Evolutionary conservation across 73 alveolate genomes (phyloP).

Genomic region (Halteria grandinella): DNA sequence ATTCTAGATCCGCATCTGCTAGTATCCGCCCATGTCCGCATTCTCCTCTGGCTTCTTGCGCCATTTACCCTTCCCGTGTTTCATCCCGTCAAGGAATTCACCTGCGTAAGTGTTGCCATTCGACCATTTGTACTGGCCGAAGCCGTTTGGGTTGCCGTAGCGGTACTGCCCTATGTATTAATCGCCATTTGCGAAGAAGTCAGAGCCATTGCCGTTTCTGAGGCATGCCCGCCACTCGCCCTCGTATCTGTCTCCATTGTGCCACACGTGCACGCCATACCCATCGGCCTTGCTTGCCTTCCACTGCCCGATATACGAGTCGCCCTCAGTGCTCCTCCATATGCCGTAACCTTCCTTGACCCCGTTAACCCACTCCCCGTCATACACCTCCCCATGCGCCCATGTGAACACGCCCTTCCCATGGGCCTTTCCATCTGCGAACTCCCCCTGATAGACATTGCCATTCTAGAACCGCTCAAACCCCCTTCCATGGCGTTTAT

Average conservation of each 20-base stretch:
- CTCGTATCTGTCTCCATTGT: slow-evolving; percentile 66
- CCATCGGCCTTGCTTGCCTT: slow-evolving; percentile 69
- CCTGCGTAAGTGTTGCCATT: slow-evolving; percentile 40
- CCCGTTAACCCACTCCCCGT: slow-evolving; percentile 91
- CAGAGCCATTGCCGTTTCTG: slow-evolving; percentile 51
- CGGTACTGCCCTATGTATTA: slow-evolving; percentile 29
- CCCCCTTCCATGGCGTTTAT: slow-evolving; percentile 39
- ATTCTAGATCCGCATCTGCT: too few relatives aligned
- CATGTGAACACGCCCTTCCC: slow-evolving; percentile 82
- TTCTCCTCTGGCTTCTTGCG: slow-evolving; percentile 13
- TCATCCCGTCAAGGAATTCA: slow-evolving; percentile 38
- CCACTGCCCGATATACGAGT: slow-evolving; percentile 66
- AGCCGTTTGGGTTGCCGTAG: slow-evolving; percentile 51
- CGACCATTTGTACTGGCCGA: slow-evolving; percentile 35
- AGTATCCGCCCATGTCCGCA: too few relatives aligned
- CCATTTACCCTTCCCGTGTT: slow-evolving; percentile 53
- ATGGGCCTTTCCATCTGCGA: slow-evolving; percentile 77
- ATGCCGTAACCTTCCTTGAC: slow-evolving; percentile 84
- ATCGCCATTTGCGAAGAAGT: slow-evolving; percentile 53
- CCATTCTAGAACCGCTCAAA: slow-evolving; percentile 24
- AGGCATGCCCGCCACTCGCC: slow-evolving; percentile 63
- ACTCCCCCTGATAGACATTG: slow-evolving; percentile 36
- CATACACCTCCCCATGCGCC: slow-evolving; percentile 86
- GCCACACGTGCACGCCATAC: slow-evolving; percentile 68
- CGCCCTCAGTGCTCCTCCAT: slow-evolving; percentile 64